phyloP scores from a whole-genome alignment of 2,329 filamentous ascomycete species.

The Penicillium sumatraense region DNA sequence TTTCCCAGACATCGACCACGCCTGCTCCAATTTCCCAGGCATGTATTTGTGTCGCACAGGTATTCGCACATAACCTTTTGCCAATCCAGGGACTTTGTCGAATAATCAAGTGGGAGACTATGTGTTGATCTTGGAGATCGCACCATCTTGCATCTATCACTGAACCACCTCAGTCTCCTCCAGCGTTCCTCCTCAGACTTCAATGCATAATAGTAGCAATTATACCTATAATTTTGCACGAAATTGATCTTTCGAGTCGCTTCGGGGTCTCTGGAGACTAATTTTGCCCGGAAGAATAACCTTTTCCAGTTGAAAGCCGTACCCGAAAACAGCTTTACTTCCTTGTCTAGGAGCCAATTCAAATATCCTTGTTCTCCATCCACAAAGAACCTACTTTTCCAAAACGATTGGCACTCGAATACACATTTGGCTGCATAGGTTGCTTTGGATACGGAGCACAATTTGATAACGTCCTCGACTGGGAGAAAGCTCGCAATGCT shows the following conservation, averaged over 20 bases:
- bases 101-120: not conserved
- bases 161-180: not conserved
- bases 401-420: not conserved
- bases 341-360: not conserved
- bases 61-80: no score
- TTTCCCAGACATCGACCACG: no score
- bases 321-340: not conserved
- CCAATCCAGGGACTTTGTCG: not conserved
- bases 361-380: not conserved
- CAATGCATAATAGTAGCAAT: no score
- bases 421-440: not conserved
- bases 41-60: no score
- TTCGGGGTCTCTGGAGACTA: no score
- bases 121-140: not conserved
- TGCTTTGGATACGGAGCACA: not conserved
- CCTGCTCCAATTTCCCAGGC: no score
- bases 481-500: not conserved
- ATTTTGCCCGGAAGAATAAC: not conserved
- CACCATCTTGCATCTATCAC: not conserved
- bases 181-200: not conserved
- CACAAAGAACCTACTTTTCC: not conserved
- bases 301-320: not conserved
- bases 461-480: not conserved
- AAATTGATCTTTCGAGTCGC: no score
- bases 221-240: no score